Evolutionary conservation across 805 yeast genomes (phyloP).

Genomic region (Metschnikowia anglica): DNA sequence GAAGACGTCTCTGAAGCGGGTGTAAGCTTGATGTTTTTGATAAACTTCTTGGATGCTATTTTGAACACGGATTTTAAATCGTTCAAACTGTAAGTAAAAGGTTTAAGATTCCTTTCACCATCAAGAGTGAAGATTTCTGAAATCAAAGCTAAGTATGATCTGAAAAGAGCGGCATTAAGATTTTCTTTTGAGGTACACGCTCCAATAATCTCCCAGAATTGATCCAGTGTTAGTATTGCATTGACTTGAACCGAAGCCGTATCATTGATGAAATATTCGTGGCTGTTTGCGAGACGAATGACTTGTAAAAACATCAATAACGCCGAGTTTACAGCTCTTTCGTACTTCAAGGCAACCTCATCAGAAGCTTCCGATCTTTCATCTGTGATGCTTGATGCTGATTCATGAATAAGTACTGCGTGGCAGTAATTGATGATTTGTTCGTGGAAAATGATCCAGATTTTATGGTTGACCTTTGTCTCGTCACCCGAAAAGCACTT

Average conservation of each 20-base stretch:
- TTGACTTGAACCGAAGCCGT: slow-evolving; percentile 20
- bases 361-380: slow-evolving; percentile 65
- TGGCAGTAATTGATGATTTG: slow-evolving; percentile 56
- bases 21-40: slow-evolving; percentile 42
- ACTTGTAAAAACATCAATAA: slow-evolving; percentile 46
- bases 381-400: slow-evolving; percentile 66
- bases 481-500: slow-evolving; percentile 56
- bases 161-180: slow-evolving; percentile 34
- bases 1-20: slow-evolving; percentile 23
- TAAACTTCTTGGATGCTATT: slow-evolving; percentile 42
- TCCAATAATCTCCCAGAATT: slow-evolving; percentile 36
- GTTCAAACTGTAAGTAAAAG: slow-evolving; percentile 17
- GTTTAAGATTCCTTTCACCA: slow-evolving; percentile 16
- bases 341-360: slow-evolving; percentile 64
- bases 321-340: slow-evolving; percentile 52
- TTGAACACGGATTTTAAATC: slow-evolving; percentile 36
- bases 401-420: slow-evolving; percentile 55
- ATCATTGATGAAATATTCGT: slow-evolving; percentile 13
- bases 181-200: slow-evolving; percentile 25
- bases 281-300: slow-evolving; percentile 23
- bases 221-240: slow-evolving; percentile 27
- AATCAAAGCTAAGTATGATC: slow-evolving; percentile 17
- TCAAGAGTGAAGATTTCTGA: slow-evolving; percentile 13
- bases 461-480: slow-evolving; percentile 45
- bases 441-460: slow-evolving; percentile 60